phyloP scores from a whole-genome alignment of 768 basidiomycete genomes.

The Leccinum incarnatum region DNA sequence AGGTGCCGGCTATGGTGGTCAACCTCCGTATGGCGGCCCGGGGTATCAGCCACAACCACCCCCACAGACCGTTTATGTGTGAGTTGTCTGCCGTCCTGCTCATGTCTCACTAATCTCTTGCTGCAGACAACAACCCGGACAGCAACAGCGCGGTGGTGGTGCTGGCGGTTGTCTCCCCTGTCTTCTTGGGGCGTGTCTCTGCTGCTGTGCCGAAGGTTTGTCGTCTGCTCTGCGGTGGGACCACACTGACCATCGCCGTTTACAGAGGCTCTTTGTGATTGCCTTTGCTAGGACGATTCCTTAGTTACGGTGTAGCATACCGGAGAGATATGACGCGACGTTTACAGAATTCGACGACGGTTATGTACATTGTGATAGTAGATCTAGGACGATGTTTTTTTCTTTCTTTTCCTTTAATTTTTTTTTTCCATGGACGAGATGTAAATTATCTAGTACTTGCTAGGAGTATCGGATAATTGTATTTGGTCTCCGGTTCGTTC shows the following conservation, averaged over 20 bases:
- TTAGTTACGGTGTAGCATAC: slow-evolving; percentile 19
- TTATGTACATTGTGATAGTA: slow-evolving; percentile 20
- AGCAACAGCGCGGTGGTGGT: slow-evolving; percentile 34
- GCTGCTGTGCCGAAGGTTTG: slow-evolving; percentile 53
- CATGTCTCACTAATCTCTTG: slow-evolving; percentile 1
- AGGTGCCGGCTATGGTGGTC: slow-evolving; percentile 40
- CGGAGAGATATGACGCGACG: slow-evolving; percentile 7
- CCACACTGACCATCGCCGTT: slow-evolving; percentile 22
- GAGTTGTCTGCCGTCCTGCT: slow-evolving; percentile 26
- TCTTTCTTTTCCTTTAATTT: not conserved
- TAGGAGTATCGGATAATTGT: slow-evolving; percentile 12
- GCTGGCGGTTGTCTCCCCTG: slow-evolving; percentile 42
- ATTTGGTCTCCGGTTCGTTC: slow-evolving; percentile 48
- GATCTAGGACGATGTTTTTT: slow-evolving; percentile 3
- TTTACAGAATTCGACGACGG: slow-evolving; percentile 11
- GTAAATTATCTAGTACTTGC: slow-evolving; percentile 29
- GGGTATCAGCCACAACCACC: slow-evolving; percentile 59
- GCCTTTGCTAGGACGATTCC: slow-evolving; percentile 45
- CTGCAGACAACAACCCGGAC: slow-evolving; percentile 40
- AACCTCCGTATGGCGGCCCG: slow-evolving; percentile 27
- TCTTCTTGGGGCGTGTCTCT: slow-evolving; percentile 45
- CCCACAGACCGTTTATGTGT: slow-evolving; percentile 86
- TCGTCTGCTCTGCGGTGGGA: slow-evolving; percentile 20
- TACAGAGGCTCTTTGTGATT: slow-evolving; percentile 68
- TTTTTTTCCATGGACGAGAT: slow-evolving; percentile 11